These are phyloP conservation scores for Conidiobolus incongruus DNA, from an alignment of 371 early-diverging fungal species.

Conservation along the genomic window DNA sequence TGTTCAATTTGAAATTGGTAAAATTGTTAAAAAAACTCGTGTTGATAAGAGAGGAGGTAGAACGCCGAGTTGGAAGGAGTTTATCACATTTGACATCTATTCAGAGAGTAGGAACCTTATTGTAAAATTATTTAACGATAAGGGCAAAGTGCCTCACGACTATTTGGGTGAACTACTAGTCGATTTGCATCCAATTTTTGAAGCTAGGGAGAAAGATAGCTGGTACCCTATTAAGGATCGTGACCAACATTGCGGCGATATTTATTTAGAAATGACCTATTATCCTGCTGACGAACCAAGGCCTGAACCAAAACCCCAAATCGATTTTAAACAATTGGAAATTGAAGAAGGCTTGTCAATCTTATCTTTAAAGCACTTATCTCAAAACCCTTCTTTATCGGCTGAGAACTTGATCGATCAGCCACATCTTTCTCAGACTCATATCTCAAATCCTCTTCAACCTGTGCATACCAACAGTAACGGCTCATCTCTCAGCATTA, in stretches of 20 bases:
- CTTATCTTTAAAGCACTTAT: not conserved
- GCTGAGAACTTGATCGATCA: not conserved
- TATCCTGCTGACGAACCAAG: not conserved
- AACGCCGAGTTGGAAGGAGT: not conserved
- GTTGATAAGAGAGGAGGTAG: constrained; percentile 2
- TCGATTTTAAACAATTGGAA: not conserved
- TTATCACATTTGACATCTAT: not conserved
- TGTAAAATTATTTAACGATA: not conserved
- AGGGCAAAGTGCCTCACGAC: not conserved
- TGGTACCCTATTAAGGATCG: not conserved
- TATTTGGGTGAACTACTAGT: not conserved
- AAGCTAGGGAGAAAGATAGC: not conserved
- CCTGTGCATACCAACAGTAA: not conserved
- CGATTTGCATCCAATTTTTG: not conserved
- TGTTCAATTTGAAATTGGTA: constrained; percentile 2
- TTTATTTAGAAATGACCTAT: constrained; percentile 1
- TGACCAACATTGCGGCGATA: not conserved
- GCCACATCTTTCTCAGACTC: not conserved
- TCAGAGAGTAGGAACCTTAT: not conserved
- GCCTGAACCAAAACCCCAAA: no score
- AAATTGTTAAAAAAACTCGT: not conserved
- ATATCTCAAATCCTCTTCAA: not conserved
- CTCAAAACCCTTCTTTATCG: not conserved
- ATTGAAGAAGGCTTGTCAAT: constrained; percentile 3
- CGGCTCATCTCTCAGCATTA: not conserved